These are phyloP conservation scores for Paraphaeosphaeria sporulosa DNA, from an alignment of 2,329 filamentous ascomycete genomes.

Conservation along the genomic window DNA sequence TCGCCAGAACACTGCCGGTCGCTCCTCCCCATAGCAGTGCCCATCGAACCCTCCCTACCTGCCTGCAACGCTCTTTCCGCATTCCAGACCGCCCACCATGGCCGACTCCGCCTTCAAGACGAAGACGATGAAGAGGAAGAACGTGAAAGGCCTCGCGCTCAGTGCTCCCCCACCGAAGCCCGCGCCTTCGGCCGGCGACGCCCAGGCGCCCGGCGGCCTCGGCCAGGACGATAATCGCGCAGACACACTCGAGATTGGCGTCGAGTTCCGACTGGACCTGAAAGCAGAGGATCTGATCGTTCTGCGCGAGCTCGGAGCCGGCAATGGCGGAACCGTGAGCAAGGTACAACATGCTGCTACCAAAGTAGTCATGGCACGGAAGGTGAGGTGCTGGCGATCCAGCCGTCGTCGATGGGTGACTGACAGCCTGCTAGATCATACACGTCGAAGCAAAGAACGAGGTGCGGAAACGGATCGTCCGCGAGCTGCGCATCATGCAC, in stretches of 20 bases:
- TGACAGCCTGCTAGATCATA: constrained; percentile 73
- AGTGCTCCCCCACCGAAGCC: constrained; percentile 77
- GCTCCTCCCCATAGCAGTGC: constrained; percentile 2
- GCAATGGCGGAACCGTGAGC: constrained; percentile 97
- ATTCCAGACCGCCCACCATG: constrained; percentile 52
- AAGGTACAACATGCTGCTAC: constrained; percentile 96
- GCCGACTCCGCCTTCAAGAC: constrained; percentile 67
- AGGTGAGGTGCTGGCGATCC: constrained; percentile 66
- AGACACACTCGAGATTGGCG: constrained; percentile 89
- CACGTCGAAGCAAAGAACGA: constrained; percentile 98
- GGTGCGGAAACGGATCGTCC: constrained; percentile 93
- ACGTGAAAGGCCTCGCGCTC: constrained; percentile 93
- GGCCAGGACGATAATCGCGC: constrained; percentile 67
- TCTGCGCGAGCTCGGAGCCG: constrained; percentile 91
- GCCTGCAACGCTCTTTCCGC: constrained; percentile 19
- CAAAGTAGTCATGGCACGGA: constrained; percentile 96
- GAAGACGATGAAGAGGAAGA: constrained; percentile 96
- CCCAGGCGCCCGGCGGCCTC: constrained; percentile 66
- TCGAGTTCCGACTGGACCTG: constrained; percentile 94
- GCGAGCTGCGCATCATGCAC: constrained; percentile 98
- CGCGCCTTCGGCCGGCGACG: constrained; percentile 75
- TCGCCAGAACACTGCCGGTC: constrained; percentile 1
- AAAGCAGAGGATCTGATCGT: constrained; percentile 91
- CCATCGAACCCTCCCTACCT: constrained; percentile 9
- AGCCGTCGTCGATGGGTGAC: not conserved